phyloP scores from a whole-genome alignment of 495 filamentous ascomycete species.

The Trichoderma virens region DNA sequence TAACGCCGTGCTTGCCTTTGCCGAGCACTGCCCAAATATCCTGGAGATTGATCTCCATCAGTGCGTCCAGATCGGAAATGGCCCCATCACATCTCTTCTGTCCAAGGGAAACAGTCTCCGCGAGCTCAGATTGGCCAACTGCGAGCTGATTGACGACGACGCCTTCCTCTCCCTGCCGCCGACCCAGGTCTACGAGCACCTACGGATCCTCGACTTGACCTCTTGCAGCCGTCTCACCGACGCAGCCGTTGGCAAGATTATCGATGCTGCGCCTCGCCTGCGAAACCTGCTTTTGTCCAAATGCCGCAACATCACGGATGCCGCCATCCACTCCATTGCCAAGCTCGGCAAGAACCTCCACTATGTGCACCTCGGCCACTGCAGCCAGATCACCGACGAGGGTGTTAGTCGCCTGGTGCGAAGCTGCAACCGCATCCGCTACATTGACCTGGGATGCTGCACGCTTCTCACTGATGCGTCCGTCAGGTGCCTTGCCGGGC shows the following conservation, averaged over 20 bases:
- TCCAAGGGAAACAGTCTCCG: slow-evolving; percentile 69
- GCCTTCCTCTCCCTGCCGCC: slow-evolving; percentile 79
- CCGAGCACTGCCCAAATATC: slow-evolving; percentile 78
- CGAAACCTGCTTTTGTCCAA: slow-evolving; percentile 92
- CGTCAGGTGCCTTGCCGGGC: slow-evolving; percentile 71
- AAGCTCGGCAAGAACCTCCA: slow-evolving; percentile 92
- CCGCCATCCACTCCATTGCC: slow-evolving; percentile 78
- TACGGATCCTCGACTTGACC: slow-evolving; percentile 91
- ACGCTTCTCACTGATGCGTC: slow-evolving; percentile 79
- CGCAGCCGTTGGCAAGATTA: slow-evolving; percentile 76
- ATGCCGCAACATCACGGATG: slow-evolving; percentile 85
- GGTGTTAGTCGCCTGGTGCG: slow-evolving; percentile 78
- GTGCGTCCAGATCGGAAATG: slow-evolving; percentile 71
- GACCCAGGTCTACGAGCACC: slow-evolving; percentile 64
- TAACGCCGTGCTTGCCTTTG: slow-evolving; percentile 72
- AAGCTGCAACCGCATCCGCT: slow-evolving; percentile 85
- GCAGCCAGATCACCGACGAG: slow-evolving; percentile 77
- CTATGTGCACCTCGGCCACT: slow-evolving; percentile 93
- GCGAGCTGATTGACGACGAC: slow-evolving; percentile 69
- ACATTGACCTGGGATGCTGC: slow-evolving; percentile 96
- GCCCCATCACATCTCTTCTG: slow-evolving; percentile 71
- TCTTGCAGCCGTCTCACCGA: slow-evolving; percentile 78
- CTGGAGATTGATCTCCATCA: slow-evolving; percentile 93
- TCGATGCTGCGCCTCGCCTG: slow-evolving; percentile 76
- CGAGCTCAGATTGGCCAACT: slow-evolving; percentile 80